A percentile compares a stretch with the other conserved stretches of the same genome.
phyloP scores from a whole-genome alignment of 78 protist genomes.

The Speleostelium caveatum region DNA sequence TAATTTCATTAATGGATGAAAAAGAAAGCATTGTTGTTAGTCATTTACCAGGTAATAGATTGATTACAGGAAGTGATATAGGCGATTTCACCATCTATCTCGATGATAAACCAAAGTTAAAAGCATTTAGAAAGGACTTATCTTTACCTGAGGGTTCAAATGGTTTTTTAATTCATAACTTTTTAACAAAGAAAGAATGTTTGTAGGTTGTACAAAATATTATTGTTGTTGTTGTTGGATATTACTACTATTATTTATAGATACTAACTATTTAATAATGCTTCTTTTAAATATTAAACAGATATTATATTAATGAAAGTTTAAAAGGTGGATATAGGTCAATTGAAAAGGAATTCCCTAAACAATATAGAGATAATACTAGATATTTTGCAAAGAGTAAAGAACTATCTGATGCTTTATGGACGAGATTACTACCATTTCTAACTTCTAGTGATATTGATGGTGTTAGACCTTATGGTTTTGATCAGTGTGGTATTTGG shows the following conservation, averaged over 20 bases:
- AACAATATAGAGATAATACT: slow-evolving; percentile 45
- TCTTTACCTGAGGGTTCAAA: slow-evolving; percentile 15
- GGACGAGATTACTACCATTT: slow-evolving; percentile 37
- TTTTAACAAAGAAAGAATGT: slow-evolving; percentile 61
- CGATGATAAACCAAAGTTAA: neutral
- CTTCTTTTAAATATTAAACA: neutral
- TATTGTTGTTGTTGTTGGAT: neutral
- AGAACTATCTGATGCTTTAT: slow-evolving; percentile 25
- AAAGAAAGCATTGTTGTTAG: no score
- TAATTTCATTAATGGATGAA: no score
- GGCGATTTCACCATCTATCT: no score
- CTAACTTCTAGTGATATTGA: slow-evolving; percentile 20
- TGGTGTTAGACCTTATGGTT: slow-evolving; percentile 70
- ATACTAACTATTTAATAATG: neutral
- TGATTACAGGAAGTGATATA: no score
- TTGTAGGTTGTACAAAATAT: slow-evolving; percentile 27
- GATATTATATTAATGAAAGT: slow-evolving; percentile 45
- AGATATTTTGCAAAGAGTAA: slow-evolving; percentile 53
- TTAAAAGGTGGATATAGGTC: slow-evolving; percentile 32
- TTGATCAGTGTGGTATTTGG: slow-evolving; percentile 73
- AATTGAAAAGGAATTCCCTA: slow-evolving; percentile 69
- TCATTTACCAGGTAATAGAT: no score
- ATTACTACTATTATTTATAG: neutral
- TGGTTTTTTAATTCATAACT: slow-evolving; percentile 41
- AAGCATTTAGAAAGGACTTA: slow-evolving; percentile 17